Conservation (phyloP, 208 protist species). For the Leishmania gerbilli region DNA sequence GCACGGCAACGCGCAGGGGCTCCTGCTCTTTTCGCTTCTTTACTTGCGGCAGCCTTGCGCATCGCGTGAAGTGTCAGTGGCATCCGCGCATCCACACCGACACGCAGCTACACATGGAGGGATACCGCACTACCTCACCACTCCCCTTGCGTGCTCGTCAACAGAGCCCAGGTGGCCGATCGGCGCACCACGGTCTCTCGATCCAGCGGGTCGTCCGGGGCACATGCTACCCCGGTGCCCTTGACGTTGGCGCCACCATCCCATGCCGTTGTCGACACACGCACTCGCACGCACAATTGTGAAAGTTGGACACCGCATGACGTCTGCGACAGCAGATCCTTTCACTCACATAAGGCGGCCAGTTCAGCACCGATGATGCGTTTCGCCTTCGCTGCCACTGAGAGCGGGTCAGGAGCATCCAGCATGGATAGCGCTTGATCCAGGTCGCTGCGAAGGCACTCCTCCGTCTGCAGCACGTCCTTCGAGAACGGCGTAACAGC, state of each 20-base stretch:
- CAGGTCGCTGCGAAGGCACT: slow-evolving; percentile 46
- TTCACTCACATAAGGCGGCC: slow-evolving; percentile 20
- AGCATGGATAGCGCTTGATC: slow-evolving; percentile 51
- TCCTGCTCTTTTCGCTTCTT: neutral
- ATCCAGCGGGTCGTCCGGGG: neutral
- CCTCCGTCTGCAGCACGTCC: slow-evolving; percentile 35
- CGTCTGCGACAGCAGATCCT: neutral
- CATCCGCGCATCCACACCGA: neutral
- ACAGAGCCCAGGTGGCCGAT: neutral
- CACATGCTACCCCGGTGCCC: neutral
- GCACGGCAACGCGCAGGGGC: neutral
- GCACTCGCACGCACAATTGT: neutral
- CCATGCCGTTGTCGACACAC: neutral
- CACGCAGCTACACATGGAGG: neutral
- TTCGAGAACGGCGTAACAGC: neutral
- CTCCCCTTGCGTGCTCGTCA: neutral
- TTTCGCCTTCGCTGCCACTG: slow-evolving; percentile 37
- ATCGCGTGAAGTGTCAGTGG: neutral
- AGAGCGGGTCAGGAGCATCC: slow-evolving; percentile 46
- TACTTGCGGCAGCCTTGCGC: too few relatives aligned
- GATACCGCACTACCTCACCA: neutral
- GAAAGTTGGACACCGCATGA: neutral
- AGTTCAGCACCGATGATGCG: slow-evolving; percentile 35
- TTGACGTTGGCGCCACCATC: neutral
- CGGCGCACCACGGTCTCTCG: neutral